Percentiles rank a stretch among this genome's conserved stretches.
Evolutionary conservation across 2,329 filamentous ascomycete genomes (phyloP).

Genomic region (Calonectria henricotiae): DNA sequence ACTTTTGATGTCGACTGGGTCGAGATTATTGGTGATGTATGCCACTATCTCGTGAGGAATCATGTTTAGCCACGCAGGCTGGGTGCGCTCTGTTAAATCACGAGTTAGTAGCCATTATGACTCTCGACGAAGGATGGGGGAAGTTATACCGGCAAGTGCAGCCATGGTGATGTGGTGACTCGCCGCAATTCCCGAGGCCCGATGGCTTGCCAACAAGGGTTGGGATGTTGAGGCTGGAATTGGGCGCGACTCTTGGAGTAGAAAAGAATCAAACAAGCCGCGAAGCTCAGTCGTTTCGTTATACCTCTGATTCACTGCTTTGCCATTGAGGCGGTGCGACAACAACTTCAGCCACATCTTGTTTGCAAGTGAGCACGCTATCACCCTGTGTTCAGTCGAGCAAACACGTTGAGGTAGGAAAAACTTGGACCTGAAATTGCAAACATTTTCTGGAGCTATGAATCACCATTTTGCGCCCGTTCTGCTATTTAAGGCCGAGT

Average conservation of each 20-base stretch:
- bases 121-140: not conserved
- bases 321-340: no score
- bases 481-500: no score
- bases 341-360: no score
- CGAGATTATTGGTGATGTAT: not conserved
- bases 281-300: no score
- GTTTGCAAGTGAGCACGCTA: no score
- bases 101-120: not conserved
- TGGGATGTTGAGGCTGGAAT: not conserved
- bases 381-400: no score
- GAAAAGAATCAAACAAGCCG: no score
- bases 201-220: not conserved
- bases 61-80: not conserved
- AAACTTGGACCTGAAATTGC: no score
- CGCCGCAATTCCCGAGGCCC: not conserved
- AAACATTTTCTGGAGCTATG: not conserved
- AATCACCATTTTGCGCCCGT: not conserved
- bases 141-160: not conserved
- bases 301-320: no score
- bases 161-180: not conserved
- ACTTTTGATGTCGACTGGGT: not conserved
- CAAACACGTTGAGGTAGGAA: no score
- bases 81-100: not conserved
- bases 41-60: constrained; percentile 9
- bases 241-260: not conserved